These are phyloP conservation scores for Trichophyton rubrum DNA, from an alignment of 2,329 filamentous ascomycete genomes.

Conservation along the genomic window DNA sequence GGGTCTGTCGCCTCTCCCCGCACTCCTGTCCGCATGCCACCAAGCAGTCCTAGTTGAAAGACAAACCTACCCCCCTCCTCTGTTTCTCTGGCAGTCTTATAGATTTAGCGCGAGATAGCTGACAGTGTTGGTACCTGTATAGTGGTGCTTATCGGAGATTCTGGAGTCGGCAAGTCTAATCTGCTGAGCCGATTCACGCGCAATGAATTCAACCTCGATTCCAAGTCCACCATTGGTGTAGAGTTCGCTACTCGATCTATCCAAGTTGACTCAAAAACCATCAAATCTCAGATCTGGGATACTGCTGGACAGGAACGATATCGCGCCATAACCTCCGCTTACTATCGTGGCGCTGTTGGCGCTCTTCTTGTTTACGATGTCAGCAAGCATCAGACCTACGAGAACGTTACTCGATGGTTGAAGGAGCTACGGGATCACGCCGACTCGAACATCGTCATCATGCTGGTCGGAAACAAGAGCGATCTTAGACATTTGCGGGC, in stretches of 20 bases:
- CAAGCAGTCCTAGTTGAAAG: neutral
- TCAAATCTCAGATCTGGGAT: conserved; percentile 99
- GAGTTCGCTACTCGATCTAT: conserved; percentile 98
- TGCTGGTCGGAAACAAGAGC: conserved; percentile 99
- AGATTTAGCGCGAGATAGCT: neutral
- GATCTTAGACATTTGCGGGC: conserved; percentile 98
- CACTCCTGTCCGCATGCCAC: neutral
- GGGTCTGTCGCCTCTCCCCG: conserved; percentile 44
- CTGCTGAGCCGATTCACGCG: conserved; percentile 98
- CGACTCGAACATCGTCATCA: conserved; percentile 98
- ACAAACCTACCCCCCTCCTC: neutral
- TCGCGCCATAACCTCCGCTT: conserved; percentile 96
- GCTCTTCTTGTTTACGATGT: conserved; percentile 98
- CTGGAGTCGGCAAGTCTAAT: conserved; percentile 99
- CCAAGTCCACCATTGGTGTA: conserved; percentile 98
- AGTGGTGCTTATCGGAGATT: conserved; percentile 99
- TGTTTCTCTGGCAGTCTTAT: neutral
- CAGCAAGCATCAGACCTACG: conserved; percentile 98
- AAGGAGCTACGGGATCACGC: conserved; percentile 97
- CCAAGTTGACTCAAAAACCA: conserved; percentile 98
- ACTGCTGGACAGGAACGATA: conserved; percentile 98
- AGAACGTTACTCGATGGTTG: conserved; percentile 97
- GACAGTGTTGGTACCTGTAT: conserved; percentile 14
- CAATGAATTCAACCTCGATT: conserved; percentile 99
- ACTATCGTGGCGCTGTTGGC: conserved; percentile 95